Evolutionary conservation across 73 alveolate species (phyloP).

Genomic region (Paramecium biaurelia): DNA sequence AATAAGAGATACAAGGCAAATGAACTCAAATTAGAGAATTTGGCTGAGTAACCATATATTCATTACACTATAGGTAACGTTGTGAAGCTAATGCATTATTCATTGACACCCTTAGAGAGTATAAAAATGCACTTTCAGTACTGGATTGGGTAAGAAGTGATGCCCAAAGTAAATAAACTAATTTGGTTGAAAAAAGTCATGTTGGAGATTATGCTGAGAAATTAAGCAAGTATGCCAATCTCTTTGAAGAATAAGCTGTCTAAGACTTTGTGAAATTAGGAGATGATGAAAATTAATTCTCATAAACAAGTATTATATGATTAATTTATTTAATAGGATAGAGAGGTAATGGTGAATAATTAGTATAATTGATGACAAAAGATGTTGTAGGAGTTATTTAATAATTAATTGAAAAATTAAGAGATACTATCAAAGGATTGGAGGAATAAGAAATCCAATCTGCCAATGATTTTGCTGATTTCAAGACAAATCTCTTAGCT

Average conservation of each 20-base stretch:
- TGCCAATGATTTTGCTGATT: conserved; percentile 47
- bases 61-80: not conserved
- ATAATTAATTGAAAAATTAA: conserved; percentile 14
- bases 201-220: conserved; percentile 52
- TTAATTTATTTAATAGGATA: not conserved
- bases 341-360: not conserved
- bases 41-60: not conserved
- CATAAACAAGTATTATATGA: not conserved
- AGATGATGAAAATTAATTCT: not conserved
- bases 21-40: conserved; percentile 2
- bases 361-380: not conserved
- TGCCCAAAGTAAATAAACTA: not conserved
- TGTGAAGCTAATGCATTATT: conserved; percentile 48
- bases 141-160: conserved; percentile 51
- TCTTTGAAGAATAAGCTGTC: conserved; percentile 38
- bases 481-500: conserved; percentile 44
- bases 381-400: conserved; percentile 29
- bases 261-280: conserved; percentile 49
- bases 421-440: conserved; percentile 44
- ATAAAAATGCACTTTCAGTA: conserved; percentile 39
- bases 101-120: conserved; percentile 42
- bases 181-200: not conserved
- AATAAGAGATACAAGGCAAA: conserved; percentile 47
- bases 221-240: conserved; percentile 37
- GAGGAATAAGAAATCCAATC: conserved; percentile 25